A percentile compares a stretch with the other conserved stretches of the same genome.
Conservation (phyloP, 148 eudicot species). For the Arctostaphylos glauca region DNA sequence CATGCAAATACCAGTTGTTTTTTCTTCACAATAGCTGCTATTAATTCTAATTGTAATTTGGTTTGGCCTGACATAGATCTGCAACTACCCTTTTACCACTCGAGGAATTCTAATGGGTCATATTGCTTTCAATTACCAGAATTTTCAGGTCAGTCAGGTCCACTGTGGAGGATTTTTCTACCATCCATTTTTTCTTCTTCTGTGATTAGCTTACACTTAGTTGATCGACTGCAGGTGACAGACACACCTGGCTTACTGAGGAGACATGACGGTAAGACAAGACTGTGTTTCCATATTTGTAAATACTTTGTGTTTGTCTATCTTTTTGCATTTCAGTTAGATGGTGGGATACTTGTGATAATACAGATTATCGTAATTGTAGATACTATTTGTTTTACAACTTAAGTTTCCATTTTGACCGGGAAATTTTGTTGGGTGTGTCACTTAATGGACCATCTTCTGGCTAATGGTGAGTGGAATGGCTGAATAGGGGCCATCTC, state of each 20-base stretch:
- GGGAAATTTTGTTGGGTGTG: not conserved
- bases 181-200: not conserved
- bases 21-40: not conserved
- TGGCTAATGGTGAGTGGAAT: not conserved
- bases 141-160: conserved; percentile 67
- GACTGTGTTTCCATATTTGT: not conserved
- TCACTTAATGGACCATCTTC: not conserved
- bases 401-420: not conserved
- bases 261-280: conserved; percentile 69
- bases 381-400: not conserved
- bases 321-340: not conserved
- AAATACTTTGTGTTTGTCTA: too few relatives aligned
- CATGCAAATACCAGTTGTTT: not conserved
- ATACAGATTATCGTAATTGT: not conserved
- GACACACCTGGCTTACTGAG: conserved; percentile 93
- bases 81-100: conserved; percentile 97
- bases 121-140: conserved; percentile 69
- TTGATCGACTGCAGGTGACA: conserved; percentile 60
- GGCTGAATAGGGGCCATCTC: not conserved
- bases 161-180: not conserved
- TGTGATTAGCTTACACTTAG: conserved; percentile 12
- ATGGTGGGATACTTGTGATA: not conserved
- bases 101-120: conserved; percentile 98
- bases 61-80: conserved; percentile 49
- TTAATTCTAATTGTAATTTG: not conserved